Conservation (phyloP, 1,139 yeast genomes). For the Taphrina betulina region DNA sequence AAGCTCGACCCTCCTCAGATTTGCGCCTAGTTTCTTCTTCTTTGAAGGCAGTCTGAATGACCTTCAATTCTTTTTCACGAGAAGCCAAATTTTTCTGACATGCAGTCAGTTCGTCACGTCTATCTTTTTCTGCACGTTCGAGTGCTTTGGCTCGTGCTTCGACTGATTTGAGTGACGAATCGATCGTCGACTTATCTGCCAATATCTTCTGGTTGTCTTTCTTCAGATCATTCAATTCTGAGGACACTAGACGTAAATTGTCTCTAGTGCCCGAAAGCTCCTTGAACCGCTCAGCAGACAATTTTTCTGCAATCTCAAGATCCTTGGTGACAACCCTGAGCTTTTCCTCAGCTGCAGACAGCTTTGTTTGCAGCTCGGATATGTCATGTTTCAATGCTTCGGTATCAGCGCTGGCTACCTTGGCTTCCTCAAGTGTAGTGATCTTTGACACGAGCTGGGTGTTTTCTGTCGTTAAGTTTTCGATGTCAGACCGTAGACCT, state of each 20-base stretch:
- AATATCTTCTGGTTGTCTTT: slow-evolving; percentile 27
- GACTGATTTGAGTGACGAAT: slow-evolving; percentile 36
- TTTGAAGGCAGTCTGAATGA: slow-evolving; percentile 28
- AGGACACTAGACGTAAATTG: slow-evolving; percentile 4
- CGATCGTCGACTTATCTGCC: slow-evolving; percentile 40
- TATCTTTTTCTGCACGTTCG: slow-evolving; percentile 27
- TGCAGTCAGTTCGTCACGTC: slow-evolving; percentile 38
- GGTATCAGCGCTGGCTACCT: background rate
- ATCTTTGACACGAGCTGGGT: background rate
- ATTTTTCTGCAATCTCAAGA: slow-evolving; percentile 36
- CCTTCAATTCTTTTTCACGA: slow-evolving; percentile 29
- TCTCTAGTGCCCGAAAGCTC: slow-evolving; percentile 27
- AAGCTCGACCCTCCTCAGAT: slow-evolving; percentile 24
- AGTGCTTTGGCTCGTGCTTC: slow-evolving; percentile 32
- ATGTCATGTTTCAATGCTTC: background rate
- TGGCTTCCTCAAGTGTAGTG: background rate
- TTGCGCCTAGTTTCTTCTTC: slow-evolving; percentile 28
- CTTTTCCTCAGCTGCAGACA: slow-evolving; percentile 13
- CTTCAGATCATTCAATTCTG: slow-evolving; percentile 16
- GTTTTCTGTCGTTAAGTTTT: background rate
- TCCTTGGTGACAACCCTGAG: slow-evolving; percentile 24
- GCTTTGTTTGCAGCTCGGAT: slow-evolving; percentile 37
- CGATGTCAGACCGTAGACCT: background rate
- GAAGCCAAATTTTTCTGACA: slow-evolving; percentile 22
- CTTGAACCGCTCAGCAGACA: slow-evolving; percentile 31